phyloP scores from a whole-genome alignment of 768 basidiomycete genomes.

The Trametes gibbosa region DNA sequence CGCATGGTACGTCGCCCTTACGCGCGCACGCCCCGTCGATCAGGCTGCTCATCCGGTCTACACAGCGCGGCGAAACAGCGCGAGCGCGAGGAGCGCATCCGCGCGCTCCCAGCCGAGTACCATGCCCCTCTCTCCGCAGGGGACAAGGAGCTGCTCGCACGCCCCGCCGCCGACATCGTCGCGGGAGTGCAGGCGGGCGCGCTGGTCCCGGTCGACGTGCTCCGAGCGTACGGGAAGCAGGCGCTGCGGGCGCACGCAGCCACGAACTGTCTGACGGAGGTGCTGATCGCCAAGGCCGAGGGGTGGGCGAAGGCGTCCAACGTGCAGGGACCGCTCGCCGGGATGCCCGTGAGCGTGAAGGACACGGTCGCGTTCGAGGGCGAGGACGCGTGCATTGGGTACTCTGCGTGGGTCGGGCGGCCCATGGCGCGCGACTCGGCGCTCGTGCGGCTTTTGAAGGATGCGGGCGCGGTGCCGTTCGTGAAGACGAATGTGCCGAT shows the following conservation, averaged over 20 bases:
- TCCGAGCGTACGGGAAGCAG: constrained; percentile 37
- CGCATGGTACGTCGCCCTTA: constrained; percentile 24
- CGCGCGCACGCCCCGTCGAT: background rate
- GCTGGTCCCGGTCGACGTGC: constrained; percentile 23
- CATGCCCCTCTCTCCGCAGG: constrained; percentile 16
- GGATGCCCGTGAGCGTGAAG: constrained; percentile 51
- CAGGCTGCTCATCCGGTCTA: background rate
- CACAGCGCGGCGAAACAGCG: constrained; percentile 25
- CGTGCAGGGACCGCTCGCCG: constrained; percentile 36
- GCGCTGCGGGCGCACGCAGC: constrained; percentile 40
- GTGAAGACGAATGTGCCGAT: constrained; percentile 46
- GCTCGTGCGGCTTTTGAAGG: constrained; percentile 38
- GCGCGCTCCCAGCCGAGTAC: constrained; percentile 22
- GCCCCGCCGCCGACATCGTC: constrained; percentile 23
- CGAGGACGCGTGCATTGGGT: constrained; percentile 49
- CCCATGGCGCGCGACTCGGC: constrained; percentile 35
- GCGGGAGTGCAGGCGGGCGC: constrained; percentile 22
- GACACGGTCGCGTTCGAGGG: constrained; percentile 46
- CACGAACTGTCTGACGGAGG: constrained; percentile 49
- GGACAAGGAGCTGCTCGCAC: constrained; percentile 23
- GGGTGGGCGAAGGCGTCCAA: constrained; percentile 26
- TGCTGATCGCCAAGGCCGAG: constrained; percentile 26
- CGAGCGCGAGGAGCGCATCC: constrained; percentile 27
- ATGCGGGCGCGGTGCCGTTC: constrained; percentile 43
- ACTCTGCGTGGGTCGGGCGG: constrained; percentile 39